These are phyloP conservation scores for Lasiodiplodia sp. DNA, from an alignment of 2,329 filamentous ascomycete genomes.

Conservation along the genomic window DNA sequence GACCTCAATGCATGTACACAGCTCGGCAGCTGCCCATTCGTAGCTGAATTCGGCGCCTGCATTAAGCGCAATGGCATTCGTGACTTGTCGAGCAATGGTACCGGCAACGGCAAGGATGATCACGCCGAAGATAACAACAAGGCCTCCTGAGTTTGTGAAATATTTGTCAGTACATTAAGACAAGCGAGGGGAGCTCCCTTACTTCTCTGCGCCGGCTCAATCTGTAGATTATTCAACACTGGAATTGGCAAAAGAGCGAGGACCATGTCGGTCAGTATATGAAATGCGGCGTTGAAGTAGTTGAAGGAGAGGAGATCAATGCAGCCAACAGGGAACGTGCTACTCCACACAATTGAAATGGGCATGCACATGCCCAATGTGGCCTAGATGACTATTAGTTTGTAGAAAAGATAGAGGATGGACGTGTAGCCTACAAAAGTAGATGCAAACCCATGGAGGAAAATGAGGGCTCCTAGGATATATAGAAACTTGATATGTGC, in stretches of 20 bases:
- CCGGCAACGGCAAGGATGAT: background rate
- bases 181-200: background rate
- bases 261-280: background rate
- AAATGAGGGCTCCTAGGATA: background rate
- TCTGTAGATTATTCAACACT: background rate
- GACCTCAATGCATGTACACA: background rate
- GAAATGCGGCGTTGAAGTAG: slow-evolving; percentile 7
- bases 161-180: background rate
- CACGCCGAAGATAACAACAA: background rate
- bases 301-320: background rate
- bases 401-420: background rate
- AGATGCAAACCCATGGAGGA: background rate
- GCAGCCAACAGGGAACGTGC: background rate
- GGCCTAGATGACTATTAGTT: background rate
- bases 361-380: background rate
- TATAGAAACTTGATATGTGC: background rate
- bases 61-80: background rate
- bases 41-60: background rate
- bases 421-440: slow-evolving; percentile 1
- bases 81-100: background rate
- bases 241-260: background rate
- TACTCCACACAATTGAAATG: slow-evolving; percentile 1
- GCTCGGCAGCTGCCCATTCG: slow-evolving; percentile 6
- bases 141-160: background rate
- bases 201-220: background rate